These are phyloP conservation scores for Batkoa obscura DNA, from an alignment of 371 early-diverging fungal genomes.

Conservation along the genomic window DNA sequence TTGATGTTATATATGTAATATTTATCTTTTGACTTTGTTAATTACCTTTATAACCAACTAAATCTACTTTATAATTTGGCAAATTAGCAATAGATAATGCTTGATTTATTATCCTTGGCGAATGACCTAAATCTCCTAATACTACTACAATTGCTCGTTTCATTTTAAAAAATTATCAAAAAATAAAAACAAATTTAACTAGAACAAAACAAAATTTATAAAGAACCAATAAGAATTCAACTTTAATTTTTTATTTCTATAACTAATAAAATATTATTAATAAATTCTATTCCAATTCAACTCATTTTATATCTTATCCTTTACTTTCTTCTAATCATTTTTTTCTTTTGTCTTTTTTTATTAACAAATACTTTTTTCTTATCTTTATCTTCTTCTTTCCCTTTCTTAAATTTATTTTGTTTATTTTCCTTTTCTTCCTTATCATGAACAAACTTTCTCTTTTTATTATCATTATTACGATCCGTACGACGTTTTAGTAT, in stretches of 20 bases:
- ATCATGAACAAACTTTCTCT: not conserved
- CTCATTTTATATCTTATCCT: not conserved
- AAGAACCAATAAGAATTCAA: not conserved
- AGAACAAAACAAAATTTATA: too few relatives aligned
- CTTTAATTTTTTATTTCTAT: not conserved
- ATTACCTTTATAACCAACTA: slow-evolving; percentile 64
- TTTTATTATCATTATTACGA: slow-evolving; percentile 11
- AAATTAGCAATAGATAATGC: slow-evolving; percentile 51
- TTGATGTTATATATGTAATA: too few relatives aligned
- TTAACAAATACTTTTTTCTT: not conserved
- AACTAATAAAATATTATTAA: not conserved
- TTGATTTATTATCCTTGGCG: slow-evolving; percentile 89
- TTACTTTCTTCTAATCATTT: not conserved
- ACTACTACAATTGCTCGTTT: slow-evolving; percentile 34
- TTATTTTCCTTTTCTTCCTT: not conserved
- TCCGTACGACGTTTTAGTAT: slow-evolving; percentile 50
- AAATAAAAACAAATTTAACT: too few relatives aligned
- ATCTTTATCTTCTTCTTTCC: not conserved
- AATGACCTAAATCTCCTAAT: slow-evolving; percentile 77
- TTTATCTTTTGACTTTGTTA: too few relatives aligned
- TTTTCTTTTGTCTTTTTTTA: not conserved
- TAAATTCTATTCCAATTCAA: not conserved
- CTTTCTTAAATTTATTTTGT: not conserved
- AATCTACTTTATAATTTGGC: slow-evolving; percentile 48
- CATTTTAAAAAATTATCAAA: too few relatives aligned